phyloP scores from a whole-genome alignment of 768 basidiomycete genomes.

The Boletus rufocinnamomeus region DNA sequence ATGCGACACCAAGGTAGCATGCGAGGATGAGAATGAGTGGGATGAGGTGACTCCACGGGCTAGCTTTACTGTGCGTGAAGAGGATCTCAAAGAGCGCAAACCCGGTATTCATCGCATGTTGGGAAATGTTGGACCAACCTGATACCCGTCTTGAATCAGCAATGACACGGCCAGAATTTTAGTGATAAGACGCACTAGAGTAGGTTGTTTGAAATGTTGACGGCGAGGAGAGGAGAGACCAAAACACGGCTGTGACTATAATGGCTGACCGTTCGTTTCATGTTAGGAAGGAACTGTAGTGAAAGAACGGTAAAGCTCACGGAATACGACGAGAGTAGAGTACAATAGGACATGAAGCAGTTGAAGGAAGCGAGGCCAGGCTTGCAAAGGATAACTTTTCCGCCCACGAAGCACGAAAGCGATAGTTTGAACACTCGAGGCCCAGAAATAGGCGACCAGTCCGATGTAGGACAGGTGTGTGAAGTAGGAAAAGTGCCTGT shows the following conservation, averaged over 20 bases:
- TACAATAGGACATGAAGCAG: constrained; percentile 56
- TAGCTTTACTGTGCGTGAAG: constrained; percentile 51
- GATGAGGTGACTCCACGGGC: constrained; percentile 54
- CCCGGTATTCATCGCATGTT: constrained; percentile 59
- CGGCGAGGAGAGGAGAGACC: constrained; percentile 52
- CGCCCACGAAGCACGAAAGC: constrained; percentile 39
- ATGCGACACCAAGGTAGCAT: constrained; percentile 65
- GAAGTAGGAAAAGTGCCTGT: constrained; percentile 65
- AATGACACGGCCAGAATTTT: background rate
- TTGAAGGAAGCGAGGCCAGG: constrained; percentile 58
- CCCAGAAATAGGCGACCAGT: constrained; percentile 61
- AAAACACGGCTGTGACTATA: constrained; percentile 64
- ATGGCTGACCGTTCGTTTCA: constrained; percentile 45
- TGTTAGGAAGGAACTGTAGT: background rate
- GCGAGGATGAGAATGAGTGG: constrained; percentile 51
- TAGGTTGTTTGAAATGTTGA: constrained; percentile 43
- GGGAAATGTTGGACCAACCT: constrained; percentile 63
- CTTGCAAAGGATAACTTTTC: constrained; percentile 55
- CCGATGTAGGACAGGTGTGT: constrained; percentile 65
- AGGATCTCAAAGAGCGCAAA: constrained; percentile 61
- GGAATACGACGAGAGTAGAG: constrained; percentile 53
- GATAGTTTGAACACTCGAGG: constrained; percentile 54
- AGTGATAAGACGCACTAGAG: constrained; percentile 35
- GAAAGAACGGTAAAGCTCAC: constrained; percentile 41
- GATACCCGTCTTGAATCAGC: background rate